These are phyloP conservation scores for Fusarium sp. DNA, from an alignment of 2,329 filamentous ascomycete genomes.

Conservation along the genomic window DNA sequence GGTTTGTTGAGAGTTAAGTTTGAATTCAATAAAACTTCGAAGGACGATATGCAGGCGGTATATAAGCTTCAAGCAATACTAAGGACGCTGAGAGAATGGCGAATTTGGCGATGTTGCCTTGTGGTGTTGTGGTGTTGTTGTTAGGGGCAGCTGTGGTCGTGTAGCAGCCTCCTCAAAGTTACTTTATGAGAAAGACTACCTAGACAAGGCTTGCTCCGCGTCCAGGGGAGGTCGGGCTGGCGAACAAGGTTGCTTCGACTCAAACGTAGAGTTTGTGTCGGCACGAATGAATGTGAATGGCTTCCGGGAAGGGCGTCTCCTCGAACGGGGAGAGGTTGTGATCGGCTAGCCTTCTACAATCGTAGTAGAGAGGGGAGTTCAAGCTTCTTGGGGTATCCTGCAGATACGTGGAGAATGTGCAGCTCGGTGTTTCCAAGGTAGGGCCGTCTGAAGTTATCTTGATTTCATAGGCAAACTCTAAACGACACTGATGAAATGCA, in stretches of 20 bases:
- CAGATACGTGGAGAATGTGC: constrained; percentile 12
- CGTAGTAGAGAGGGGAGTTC: constrained; percentile 11
- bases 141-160: not conserved
- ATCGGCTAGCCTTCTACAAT: constrained; percentile 16
- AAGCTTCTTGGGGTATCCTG: constrained; percentile 28
- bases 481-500: constrained; percentile 16
- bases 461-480: constrained; percentile 32
- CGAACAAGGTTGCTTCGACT: not conserved
- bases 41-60: not conserved
- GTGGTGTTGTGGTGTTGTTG: constrained; percentile 5
- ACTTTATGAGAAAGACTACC: not conserved
- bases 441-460: constrained; percentile 17
- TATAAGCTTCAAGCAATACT: not conserved
- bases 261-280: constrained; percentile 12
- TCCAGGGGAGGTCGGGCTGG: not conserved
- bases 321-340: constrained; percentile 22
- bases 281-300: constrained; percentile 19
- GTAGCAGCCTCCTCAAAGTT: not conserved
- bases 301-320: constrained; percentile 35
- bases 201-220: not conserved
- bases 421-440: constrained; percentile 5
- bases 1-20: not conserved
- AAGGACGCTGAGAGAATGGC: not conserved
- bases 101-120: not conserved
- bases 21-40: not conserved